Percentiles rank a stretch among this genome's conserved stretches.
phyloP scores from a whole-genome alignment of 148 eudicot species.

The Fallopia convolvulus region DNA sequence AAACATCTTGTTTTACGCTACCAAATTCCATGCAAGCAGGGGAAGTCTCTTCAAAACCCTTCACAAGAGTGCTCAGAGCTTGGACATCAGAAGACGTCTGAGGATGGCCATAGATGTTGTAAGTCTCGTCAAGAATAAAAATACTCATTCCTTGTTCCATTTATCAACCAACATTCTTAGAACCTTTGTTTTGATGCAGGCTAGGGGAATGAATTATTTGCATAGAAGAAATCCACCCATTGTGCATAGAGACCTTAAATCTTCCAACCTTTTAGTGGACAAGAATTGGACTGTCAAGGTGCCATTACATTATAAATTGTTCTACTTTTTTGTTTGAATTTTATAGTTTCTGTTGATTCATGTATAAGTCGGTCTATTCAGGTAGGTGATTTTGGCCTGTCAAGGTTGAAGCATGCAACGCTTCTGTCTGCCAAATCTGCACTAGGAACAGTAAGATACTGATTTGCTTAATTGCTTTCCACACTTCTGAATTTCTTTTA shows the following conservation, averaged over 20 bases:
- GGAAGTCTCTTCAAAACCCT: constrained; percentile 83
- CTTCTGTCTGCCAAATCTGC: constrained; percentile 77
- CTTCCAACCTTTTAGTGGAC: constrained; percentile 79
- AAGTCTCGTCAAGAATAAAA: constrained; percentile 4
- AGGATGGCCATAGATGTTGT: constrained; percentile 93
- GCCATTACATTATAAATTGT: not conserved
- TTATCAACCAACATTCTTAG: not conserved
- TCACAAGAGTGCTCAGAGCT: constrained; percentile 54
- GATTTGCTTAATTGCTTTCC: not conserved
- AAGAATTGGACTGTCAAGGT: constrained; percentile 93
- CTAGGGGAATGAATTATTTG: constrained; percentile 88
- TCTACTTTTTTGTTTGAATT: not conserved
- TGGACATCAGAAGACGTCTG: constrained; percentile 58
- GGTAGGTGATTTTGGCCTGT: constrained; percentile 93
- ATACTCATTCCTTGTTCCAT: not conserved
- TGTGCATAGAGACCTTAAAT: constrained; percentile 78
- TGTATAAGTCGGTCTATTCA: constrained; percentile 15
- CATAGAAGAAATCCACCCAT: constrained; percentile 85
- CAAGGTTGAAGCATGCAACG: constrained; percentile 69
- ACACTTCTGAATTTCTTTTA: not conserved
- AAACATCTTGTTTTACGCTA: not conserved
- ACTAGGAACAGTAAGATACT: constrained; percentile 60
- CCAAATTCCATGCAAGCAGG: constrained; percentile 26
- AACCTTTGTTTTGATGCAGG: constrained; percentile 35
- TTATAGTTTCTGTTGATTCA: not conserved